Evolutionary conservation across 2,329 filamentous ascomycete species (phyloP).

Genomic region (Didymella sp.): DNA sequence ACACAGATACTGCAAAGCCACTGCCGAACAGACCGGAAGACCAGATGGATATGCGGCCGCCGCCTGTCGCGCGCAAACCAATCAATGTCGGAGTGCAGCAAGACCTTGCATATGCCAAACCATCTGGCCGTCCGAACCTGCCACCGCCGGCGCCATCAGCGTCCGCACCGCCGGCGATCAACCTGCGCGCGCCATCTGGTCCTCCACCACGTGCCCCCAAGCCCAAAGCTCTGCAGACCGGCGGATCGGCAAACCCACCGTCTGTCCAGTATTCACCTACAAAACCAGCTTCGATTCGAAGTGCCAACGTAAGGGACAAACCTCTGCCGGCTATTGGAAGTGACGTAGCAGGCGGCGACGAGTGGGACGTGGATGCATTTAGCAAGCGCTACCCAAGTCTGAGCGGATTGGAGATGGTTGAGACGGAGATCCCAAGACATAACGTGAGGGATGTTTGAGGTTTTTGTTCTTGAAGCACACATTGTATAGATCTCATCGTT

Average conservation of each 20-base stretch:
- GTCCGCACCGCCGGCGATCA: slow-evolving; percentile 45
- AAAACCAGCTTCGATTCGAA: slow-evolving; percentile 13
- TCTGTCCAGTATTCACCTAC: slow-evolving; percentile 20
- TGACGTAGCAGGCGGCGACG: slow-evolving; percentile 50
- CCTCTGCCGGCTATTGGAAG: slow-evolving; percentile 23
- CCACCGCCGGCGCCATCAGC: slow-evolving; percentile 35
- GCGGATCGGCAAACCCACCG: slow-evolving; percentile 37
- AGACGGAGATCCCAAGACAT: slow-evolving; percentile 62
- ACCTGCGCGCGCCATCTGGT: slow-evolving; percentile 42
- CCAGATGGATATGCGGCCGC: slow-evolving; percentile 29
- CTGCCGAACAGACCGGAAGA: slow-evolving; percentile 43
- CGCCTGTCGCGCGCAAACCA: slow-evolving; percentile 57
- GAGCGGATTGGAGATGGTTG: slow-evolving; percentile 85
- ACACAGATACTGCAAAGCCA: slow-evolving; percentile 62
- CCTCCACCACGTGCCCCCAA: slow-evolving; percentile 63
- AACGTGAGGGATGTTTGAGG: slow-evolving; percentile 23
- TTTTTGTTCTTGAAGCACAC: neutral
- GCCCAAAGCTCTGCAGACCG: slow-evolving; percentile 64
- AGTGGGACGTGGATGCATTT: slow-evolving; percentile 71
- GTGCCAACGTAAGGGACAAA: slow-evolving; percentile 28
- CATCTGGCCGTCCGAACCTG: slow-evolving; percentile 32
- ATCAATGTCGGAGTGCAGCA: slow-evolving; percentile 40
- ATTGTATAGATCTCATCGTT: neutral
- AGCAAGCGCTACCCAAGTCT: slow-evolving; percentile 86
- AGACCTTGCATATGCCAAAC: slow-evolving; percentile 41